A percentile compares a stretch with the other conserved stretches of the same genome.
phyloP scores from a whole-genome alignment of 73 alveolate species.

The Blepharisma stoltei region DNA sequence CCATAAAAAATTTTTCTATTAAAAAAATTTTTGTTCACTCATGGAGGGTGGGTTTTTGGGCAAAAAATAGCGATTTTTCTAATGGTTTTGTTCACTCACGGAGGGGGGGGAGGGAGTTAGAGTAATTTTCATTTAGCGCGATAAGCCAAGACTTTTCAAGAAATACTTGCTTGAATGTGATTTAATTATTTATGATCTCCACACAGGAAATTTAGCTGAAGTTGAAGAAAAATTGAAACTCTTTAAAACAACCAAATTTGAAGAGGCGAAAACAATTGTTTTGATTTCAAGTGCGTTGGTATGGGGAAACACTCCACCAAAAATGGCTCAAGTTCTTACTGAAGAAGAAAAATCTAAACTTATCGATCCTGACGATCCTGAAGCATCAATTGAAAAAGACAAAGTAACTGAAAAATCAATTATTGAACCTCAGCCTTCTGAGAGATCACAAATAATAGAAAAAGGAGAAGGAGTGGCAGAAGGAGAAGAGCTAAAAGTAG shows the following conservation, averaged over 20 bases:
- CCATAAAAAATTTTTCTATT: too few species aligned
- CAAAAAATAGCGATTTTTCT: too few species aligned
- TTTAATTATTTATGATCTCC: constrained; percentile 61
- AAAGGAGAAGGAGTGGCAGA: constrained; percentile 41
- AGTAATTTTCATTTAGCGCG: constrained; percentile 38
- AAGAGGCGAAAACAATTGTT: constrained; percentile 50
- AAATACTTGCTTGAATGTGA: constrained; percentile 52
- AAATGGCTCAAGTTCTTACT: constrained; percentile 48
- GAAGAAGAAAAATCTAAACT: too few species aligned
- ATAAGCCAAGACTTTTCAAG: constrained; percentile 47
- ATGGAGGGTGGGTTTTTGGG: too few species aligned
- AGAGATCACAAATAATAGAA: background rate
- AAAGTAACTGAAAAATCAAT: background rate
- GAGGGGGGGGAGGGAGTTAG: too few species aligned
- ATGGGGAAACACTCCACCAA: constrained; percentile 86
- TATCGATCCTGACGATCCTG: constrained; percentile 33
- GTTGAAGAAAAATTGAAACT: constrained; percentile 58
- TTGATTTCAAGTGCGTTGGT: constrained; percentile 74
- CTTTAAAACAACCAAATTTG: constrained; percentile 42
- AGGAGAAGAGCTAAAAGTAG: constrained; percentile 36
- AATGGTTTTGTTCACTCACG: too few species aligned
- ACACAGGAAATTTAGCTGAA: constrained; percentile 46
- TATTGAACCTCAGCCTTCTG: background rate
- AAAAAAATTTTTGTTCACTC: too few species aligned
- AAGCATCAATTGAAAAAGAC: background rate